Evolutionary conservation across 169 alveolate genomes (phyloP).

Genomic region (Plasmodium sp.): DNA sequence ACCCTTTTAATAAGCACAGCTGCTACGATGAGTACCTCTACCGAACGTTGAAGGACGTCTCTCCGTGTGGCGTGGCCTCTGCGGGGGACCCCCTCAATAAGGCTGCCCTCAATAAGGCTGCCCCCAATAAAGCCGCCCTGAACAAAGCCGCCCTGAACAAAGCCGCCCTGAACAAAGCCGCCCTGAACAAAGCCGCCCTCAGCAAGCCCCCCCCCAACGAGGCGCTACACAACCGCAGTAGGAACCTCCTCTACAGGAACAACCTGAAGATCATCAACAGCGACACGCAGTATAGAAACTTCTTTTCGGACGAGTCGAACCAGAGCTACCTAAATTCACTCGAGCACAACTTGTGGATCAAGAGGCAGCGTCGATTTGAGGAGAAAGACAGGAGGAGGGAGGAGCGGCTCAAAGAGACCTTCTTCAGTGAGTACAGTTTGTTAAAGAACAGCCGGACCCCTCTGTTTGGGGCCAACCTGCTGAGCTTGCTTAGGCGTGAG

Average conservation of each 20-base stretch:
- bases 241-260: conserved; percentile 6
- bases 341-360: conserved; percentile 55
- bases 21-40: conserved; percentile 38
- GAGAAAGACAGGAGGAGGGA: not conserved
- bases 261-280: conserved; percentile 22
- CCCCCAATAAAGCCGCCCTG: too few species aligned
- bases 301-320: conserved; percentile 8
- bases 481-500: conserved; percentile 9
- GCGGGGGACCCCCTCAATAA: not conserved
- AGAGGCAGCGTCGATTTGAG: not conserved
- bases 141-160: too few species aligned
- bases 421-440: not conserved
- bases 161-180: not conserved
- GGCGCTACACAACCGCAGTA: not conserved
- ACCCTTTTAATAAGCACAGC: conserved; percentile 1
- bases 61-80: not conserved
- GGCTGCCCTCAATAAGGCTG: not conserved
- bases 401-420: not conserved
- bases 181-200: not conserved
- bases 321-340: conserved; percentile 25
- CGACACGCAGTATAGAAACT: conserved; percentile 38
- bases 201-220: not conserved
- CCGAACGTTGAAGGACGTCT: not conserved
- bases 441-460: conserved; percentile 12
- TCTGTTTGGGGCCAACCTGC: conserved; percentile 21